Evolutionary conservation across 257 asterid species (phyloP), one percentile per base, ranked within the genome.

Genomic region (Knoxia roxburghii): DNA sequence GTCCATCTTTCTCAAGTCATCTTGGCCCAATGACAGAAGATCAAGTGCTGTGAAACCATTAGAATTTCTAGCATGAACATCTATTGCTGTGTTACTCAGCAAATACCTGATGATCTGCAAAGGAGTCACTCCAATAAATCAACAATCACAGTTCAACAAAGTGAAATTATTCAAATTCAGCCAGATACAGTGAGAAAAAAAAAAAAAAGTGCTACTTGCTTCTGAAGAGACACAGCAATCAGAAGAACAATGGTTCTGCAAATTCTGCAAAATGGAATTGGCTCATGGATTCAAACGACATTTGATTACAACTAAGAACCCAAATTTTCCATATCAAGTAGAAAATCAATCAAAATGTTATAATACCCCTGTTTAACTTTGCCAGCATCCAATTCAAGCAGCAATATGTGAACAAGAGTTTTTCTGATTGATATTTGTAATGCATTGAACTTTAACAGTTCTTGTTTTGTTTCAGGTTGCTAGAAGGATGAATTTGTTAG

Each of bases 1-100:
- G 52, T 73, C 78, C 75, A 73, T 49, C 65, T 72, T 74, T 73
- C 78, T 68, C 59, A 69, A 64, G 71, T 77, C 81, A 51, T 74
- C 72, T 0, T n/a, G n/a, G n/a, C n/a, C n/a, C n/a, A n/a, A n/a
- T n/a, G n/a, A n/a, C n/a, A n/a, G n/a, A n/a, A n/a, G n/a, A n/a
- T n/a, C n/a, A n/a, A n/a, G n/a, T n/a, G n/a, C n/a, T n/a, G n/a
- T n/a, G n/a, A n/a, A n/a, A n/a, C n/a, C n/a, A n/a, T n/a, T n/a
- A n/a, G n/a, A n/a, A n/a, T n/a, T n/a, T n/a, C n/a, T n/a, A n/a
- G n/a, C n/a, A n/a, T n/a, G n/a, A n/a, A n/a, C n/a, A n/a, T n/a
- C n/a, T n/a, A n/a, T n/a, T n/a, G n/a, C 65, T 0, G 32, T 37
- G 4, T 39, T 33, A 14, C 30, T 60, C 49, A 60, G 27, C 65